Evolutionary conservation across 2,329 filamentous ascomycete genomes (phyloP).

Genomic region (Ophiostoma sp.): DNA sequence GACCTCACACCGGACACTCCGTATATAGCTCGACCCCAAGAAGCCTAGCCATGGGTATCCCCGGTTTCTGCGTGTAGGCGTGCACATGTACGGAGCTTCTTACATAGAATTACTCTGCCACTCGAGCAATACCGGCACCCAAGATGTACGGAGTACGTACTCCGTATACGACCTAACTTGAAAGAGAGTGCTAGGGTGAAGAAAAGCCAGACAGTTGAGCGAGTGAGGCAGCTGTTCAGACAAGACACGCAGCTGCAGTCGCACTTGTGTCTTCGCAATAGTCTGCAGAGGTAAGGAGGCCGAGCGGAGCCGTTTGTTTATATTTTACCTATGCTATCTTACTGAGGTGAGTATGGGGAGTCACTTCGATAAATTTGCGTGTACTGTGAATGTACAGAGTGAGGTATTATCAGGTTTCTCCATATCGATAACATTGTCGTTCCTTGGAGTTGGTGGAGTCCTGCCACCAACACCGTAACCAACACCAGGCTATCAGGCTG

Average conservation of each 20-base stretch:
- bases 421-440: conserved; percentile 13
- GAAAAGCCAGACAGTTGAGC: too few relatives aligned
- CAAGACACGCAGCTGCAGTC: too few relatives aligned
- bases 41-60: conserved; percentile 11
- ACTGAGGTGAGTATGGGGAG: too few relatives aligned
- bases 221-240: too few relatives aligned
- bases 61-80: conserved; percentile 1
- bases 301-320: too few relatives aligned
- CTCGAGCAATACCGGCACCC: too few relatives aligned
- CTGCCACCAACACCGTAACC: conserved; percentile 8
- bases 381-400: not conserved
- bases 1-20: conserved; percentile 1
- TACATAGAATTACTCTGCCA: not conserved
- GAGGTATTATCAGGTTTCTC: conserved; percentile 15
- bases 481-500: not conserved
- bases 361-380: too few relatives aligned
- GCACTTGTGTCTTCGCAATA: too few relatives aligned
- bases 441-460: conserved; percentile 10
- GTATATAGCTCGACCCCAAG: conserved; percentile 13
- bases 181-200: too few relatives aligned
- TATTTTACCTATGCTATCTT: too few relatives aligned
- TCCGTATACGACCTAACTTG: too few relatives aligned
- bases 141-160: not conserved
- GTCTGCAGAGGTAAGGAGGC: too few relatives aligned
- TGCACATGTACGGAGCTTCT: not conserved